phyloP scores from a whole-genome alignment of 1,284 basidiomycete species.

The Rhodotorula sp. region DNA sequence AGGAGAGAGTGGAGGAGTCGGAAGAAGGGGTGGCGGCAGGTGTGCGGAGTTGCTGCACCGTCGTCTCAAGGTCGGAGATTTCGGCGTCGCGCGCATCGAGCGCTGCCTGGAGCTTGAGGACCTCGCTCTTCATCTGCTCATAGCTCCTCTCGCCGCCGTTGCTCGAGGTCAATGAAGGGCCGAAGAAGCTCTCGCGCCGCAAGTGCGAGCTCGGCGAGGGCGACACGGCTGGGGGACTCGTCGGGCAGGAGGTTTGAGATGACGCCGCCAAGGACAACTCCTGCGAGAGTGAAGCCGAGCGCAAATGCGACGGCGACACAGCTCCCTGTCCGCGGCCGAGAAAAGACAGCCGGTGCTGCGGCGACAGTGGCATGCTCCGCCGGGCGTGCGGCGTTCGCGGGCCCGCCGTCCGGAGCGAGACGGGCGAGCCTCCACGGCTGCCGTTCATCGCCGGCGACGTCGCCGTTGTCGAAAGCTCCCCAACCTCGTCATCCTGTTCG shows the following conservation, averaged over 20 bases:
- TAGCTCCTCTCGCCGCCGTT: slow-evolving; percentile 43
- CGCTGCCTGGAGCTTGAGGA: slow-evolving; percentile 82
- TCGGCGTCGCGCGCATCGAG: slow-evolving; percentile 84
- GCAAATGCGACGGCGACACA: slow-evolving; percentile 69
- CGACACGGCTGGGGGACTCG: slow-evolving; percentile 31
- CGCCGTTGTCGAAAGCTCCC: slow-evolving; percentile 14
- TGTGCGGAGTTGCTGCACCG: slow-evolving; percentile 28
- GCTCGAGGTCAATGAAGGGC: slow-evolving; percentile 1
- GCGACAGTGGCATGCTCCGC: slow-evolving; percentile 37
- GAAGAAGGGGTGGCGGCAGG: slow-evolving; percentile 3
- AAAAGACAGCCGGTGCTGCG: slow-evolving; percentile 68
- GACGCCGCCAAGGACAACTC: slow-evolving; percentile 87
- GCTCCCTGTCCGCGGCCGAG: slow-evolving; percentile 64
- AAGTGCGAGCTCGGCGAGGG: slow-evolving; percentile 31
- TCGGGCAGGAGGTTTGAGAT: slow-evolving; percentile 49
- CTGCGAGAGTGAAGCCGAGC: slow-evolving; percentile 90
- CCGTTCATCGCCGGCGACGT: background rate
- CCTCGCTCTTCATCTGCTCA: slow-evolving; percentile 83
- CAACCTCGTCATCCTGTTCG: slow-evolving; percentile 25
- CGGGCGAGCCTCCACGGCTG: slow-evolving; percentile 10
- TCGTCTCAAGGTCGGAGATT: slow-evolving; percentile 65
- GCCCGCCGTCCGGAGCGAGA: slow-evolving; percentile 1
- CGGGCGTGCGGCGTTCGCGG: slow-evolving; percentile 45
- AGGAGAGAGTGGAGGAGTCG: background rate
- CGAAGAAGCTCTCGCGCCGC: slow-evolving; percentile 30